Evolutionary conservation across 2,329 filamentous ascomycete species (phyloP).

Genomic region (Cordyceps tenuipes): DNA sequence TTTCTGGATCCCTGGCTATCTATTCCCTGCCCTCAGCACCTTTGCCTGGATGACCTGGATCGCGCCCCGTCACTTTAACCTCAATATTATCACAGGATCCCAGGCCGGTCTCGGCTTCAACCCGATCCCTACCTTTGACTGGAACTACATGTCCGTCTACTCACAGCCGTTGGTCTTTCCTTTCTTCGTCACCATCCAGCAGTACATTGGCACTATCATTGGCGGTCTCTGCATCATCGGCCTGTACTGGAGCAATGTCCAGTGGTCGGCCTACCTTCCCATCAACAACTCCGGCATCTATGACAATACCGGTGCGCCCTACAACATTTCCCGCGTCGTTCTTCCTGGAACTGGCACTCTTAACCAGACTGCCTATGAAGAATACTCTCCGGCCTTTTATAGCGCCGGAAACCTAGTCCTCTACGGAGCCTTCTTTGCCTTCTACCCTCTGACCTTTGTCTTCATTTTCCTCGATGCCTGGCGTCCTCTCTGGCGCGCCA

Average conservation of each 20-base stretch:
- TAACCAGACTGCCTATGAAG: conserved; percentile 23
- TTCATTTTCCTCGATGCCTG: conserved; percentile 29
- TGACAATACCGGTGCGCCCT: conserved; percentile 33
- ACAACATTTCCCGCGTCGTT: conserved; percentile 37
- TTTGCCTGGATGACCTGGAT: conserved; percentile 43
- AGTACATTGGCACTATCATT: conserved; percentile 7
- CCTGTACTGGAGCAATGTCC: conserved; percentile 27
- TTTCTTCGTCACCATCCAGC: conserved; percentile 8
- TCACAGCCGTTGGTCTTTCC: conserved; percentile 7
- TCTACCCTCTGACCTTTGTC: conserved; percentile 27
- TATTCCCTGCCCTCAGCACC: conserved; percentile 32
- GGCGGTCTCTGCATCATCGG: conserved; percentile 3
- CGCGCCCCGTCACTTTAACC: conserved; percentile 31
- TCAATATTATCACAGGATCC: conserved; percentile 19
- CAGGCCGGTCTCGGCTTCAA: conserved; percentile 6
- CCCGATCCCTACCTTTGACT: conserved; percentile 11
- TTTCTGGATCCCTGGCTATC: conserved; percentile 36
- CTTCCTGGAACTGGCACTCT: conserved; percentile 14
- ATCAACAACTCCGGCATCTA: conserved; percentile 40
- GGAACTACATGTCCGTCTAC: conserved; percentile 15
- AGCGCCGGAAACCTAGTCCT: conserved; percentile 23
- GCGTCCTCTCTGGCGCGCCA: conserved; percentile 13
- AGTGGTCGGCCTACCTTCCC: conserved; percentile 36
- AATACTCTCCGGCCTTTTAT: conserved; percentile 27
- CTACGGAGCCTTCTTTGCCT: conserved; percentile 24